Base-by-base conservation (phyloP, 805 yeast species). In the Candida berthetii region DNA sequence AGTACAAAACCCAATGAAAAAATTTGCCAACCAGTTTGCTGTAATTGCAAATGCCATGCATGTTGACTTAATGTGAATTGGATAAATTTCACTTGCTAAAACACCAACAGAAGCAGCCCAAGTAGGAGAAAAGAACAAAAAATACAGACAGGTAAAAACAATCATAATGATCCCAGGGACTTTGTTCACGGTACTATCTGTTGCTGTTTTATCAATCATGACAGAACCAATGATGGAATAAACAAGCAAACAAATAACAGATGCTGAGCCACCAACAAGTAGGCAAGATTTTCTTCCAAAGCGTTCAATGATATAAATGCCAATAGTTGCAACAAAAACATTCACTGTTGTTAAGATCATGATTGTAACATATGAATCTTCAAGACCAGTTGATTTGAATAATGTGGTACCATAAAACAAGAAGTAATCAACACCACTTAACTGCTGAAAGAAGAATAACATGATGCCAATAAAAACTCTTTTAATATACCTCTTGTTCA, bases 341-440 rank as follows among this genome's bases (percentile, higher is more conserved):
- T 76, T 76, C 42, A 76, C 73, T 35, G 73, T 58, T 51, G 79
- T 78, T 43, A 77, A 56, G 40, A 79, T 65, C 48, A 80, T 72
- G 27, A 79, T 66, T 10, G 82, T 75, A 46, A 71, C 65, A 56
- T 69, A 77, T 7, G 82, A 69, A 55, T 77, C 79, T 33, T 58
- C 51, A 58, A 79, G 14, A 42, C 81, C 72, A 35, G 61, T 60
- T 43, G 69, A 60, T 50, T 65, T 67, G 63, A 82, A 80, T 59
- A 80, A 75, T 24, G 77, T 69, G 22, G 83, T 78, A 57, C 82
- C 81, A 57, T 76, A 83, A 69, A 82, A 82, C 65, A 82, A 78
- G 53, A 82, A 72, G 54, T 79, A 81, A 65, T 82, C 81, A 54
- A 80, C 74, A 60, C 89, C 90, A 32, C 86, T 78, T 54, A 80